Evolutionary conservation across 2,329 filamentous ascomycete genomes (phyloP).

Genomic region (Botrytis elliptica): DNA sequence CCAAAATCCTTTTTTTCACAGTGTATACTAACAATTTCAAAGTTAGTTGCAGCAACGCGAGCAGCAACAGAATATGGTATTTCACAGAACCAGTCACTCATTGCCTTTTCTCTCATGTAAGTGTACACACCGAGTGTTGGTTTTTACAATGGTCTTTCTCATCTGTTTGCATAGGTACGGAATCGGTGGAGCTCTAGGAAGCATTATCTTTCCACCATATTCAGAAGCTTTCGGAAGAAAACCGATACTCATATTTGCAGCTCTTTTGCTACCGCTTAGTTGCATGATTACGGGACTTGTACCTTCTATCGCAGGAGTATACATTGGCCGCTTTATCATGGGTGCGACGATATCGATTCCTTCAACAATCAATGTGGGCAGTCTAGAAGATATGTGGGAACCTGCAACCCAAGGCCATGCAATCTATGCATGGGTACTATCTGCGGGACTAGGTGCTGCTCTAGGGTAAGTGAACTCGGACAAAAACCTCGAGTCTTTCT

Average conservation of each 20-base stretch:
- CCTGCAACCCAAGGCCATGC: constrained; percentile 47
- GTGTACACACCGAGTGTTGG: neutral
- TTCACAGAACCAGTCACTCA: constrained; percentile 12
- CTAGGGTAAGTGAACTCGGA: neutral
- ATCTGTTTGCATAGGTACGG: constrained; percentile 7
- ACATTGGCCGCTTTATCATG: constrained; percentile 45
- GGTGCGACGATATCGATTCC: constrained; percentile 49
- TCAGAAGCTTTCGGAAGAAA: constrained; percentile 43
- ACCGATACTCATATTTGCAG: constrained; percentile 40
- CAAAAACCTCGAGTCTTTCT: no score
- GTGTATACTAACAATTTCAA: neutral
- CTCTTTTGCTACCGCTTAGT: constrained; percentile 38
- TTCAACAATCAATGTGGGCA: constrained; percentile 48
- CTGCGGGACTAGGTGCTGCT: constrained; percentile 45
- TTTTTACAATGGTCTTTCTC: neutral
- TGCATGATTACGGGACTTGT: constrained; percentile 43
- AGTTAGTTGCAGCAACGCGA: constrained; percentile 9
- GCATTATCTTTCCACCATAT: constrained; percentile 42
- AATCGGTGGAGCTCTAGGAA: constrained; percentile 42
- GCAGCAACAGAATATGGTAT: constrained; percentile 10
- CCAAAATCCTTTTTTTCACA: neutral
- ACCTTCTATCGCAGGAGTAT: constrained; percentile 41
- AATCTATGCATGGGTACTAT: constrained; percentile 46
- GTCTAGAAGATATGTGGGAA: constrained; percentile 51
- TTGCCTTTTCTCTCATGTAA: constrained; percentile 16